Evolutionary conservation across 1,284 basidiomycete genomes (phyloP), one percentile per base, ranked within the genome.

Genomic region (Tilletiopsis washingtonensis): DNA sequence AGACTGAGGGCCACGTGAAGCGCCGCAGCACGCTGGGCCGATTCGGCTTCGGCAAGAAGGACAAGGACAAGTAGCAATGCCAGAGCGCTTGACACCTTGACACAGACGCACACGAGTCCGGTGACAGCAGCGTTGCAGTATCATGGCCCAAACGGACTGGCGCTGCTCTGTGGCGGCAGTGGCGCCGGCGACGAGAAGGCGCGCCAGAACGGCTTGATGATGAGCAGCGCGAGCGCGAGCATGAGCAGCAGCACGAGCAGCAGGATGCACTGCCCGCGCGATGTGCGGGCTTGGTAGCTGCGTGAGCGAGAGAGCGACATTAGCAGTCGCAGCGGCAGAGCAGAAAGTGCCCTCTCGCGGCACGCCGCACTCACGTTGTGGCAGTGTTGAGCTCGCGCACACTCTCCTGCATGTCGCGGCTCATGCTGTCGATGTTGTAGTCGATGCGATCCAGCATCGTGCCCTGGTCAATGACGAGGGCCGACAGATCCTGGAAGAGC

Each of bases 401-500:
- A 3, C 91, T 89, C 34, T 86, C 86, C 49, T 83, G 75, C 72
- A 94, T 80, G 50, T 90, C 81, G 20, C 81, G 81, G 5, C 84
- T 83, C 19, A 91, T 90, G 73, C 87, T 84, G 73, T 97, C 90
- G 49, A 98, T 88, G 72, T 99, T 98, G 76, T 90, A 98, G 75
- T 99, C 94, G 50, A 98, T 83, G 37, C 88, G 87, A 75, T 98
- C 94, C 50, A 98, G 79, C 47, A 99, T 81, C 7, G 93, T 96
- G 11, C 94, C 94, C 73, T 99, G 94, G 74, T 98, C 94, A 58
- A 98, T 96, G 49, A 99, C 90, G 54, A 99, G 81, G 36, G 80
- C 81, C 20, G 85, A 86, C 36, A 99, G 79, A 71, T 99, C 94
- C 64, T 91, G 88, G 79, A 99, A 99, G 39, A 99, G 81, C 67